Conservation (phyloP, 2,329 filamentous ascomycete genomes). For the Talaromyces sp. region DNA sequence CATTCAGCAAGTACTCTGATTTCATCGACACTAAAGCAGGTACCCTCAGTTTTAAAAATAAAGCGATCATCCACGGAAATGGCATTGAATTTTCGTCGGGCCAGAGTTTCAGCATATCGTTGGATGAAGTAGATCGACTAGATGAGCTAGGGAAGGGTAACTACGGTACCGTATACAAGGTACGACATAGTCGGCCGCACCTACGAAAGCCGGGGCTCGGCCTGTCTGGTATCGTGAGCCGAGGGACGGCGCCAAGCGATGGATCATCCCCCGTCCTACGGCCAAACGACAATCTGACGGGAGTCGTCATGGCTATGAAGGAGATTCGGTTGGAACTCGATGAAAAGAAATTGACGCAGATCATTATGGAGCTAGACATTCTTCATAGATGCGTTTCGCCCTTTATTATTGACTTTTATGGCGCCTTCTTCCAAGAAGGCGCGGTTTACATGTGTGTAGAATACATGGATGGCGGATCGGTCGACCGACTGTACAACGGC, state of each 20-base stretch:
- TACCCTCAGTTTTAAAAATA: conserved; percentile 86
- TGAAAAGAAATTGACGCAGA: conserved; percentile 93
- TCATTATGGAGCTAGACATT: conserved; percentile 96
- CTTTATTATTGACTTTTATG: conserved; percentile 98
- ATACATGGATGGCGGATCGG: conserved; percentile 97
- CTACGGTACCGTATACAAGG: conserved; percentile 97
- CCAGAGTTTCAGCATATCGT: conserved; percentile 83
- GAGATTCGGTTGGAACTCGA: conserved; percentile 94
- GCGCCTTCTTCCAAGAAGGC: conserved; percentile 97
- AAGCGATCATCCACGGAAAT: conserved; percentile 80
- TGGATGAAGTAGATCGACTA: conserved; percentile 90
- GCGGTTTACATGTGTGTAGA: conserved; percentile 99
- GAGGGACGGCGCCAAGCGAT: conserved; percentile 26
- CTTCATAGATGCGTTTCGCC: conserved; percentile 91
- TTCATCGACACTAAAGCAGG: conserved; percentile 90
- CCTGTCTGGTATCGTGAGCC: conserved; percentile 56
- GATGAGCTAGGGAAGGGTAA: conserved; percentile 96
- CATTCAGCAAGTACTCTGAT: conserved; percentile 68
- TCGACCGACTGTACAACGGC: conserved; percentile 90
- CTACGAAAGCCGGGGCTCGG: conserved; percentile 60
- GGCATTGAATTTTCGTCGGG: conserved; percentile 92
- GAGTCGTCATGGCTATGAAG: conserved; percentile 97
- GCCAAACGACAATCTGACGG: conserved; percentile 41
- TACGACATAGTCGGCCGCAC: conserved; percentile 72
- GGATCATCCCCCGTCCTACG: conserved; percentile 19